These are phyloP conservation scores for Penicillium coprophilum DNA, from an alignment of 495 filamentous ascomycete genomes.

Conservation along the genomic window DNA sequence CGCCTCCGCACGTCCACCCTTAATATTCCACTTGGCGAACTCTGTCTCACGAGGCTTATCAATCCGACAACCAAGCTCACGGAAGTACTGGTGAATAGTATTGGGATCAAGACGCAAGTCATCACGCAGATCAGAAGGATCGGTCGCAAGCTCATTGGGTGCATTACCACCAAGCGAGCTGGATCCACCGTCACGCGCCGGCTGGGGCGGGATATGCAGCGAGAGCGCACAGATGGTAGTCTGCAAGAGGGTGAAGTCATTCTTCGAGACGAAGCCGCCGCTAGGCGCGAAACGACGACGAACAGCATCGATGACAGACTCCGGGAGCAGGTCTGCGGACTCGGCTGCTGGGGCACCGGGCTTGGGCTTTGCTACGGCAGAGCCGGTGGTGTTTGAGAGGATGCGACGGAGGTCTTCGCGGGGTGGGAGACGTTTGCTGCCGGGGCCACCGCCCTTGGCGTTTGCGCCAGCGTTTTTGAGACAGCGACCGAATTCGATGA, in stretches of 20 bases:
- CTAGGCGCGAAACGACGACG: constrained; percentile 66
- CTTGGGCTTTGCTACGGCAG: constrained; percentile 9
- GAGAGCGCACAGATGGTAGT: constrained; percentile 68
- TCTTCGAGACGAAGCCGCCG: constrained; percentile 56
- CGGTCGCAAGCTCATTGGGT: constrained; percentile 75
- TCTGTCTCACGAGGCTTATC: constrained; percentile 45
- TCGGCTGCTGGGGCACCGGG: constrained; percentile 11
- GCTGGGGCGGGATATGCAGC: constrained; percentile 49
- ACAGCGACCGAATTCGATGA: constrained; percentile 61
- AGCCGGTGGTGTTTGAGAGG: constrained; percentile 38
- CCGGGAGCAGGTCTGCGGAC: constrained; percentile 41
- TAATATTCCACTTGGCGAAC: constrained; percentile 43
- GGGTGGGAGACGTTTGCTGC: constrained; percentile 42
- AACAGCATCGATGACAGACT: constrained; percentile 65
- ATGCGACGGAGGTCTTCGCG: constrained; percentile 43
- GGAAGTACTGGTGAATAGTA: constrained; percentile 62
- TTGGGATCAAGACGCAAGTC: constrained; percentile 75
- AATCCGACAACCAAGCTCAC: constrained; percentile 72
- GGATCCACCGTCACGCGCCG: constrained; percentile 44
- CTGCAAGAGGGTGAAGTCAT: constrained; percentile 62
- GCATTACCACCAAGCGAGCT: constrained; percentile 51
- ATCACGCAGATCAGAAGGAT: constrained; percentile 70
- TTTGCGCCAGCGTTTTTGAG: constrained; percentile 36
- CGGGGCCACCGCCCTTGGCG: constrained; percentile 31
- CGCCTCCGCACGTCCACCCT: constrained; percentile 60